phyloP scores from a whole-genome alignment of 2,329 filamentous ascomycete species.

The Stylonectria norvegica region DNA sequence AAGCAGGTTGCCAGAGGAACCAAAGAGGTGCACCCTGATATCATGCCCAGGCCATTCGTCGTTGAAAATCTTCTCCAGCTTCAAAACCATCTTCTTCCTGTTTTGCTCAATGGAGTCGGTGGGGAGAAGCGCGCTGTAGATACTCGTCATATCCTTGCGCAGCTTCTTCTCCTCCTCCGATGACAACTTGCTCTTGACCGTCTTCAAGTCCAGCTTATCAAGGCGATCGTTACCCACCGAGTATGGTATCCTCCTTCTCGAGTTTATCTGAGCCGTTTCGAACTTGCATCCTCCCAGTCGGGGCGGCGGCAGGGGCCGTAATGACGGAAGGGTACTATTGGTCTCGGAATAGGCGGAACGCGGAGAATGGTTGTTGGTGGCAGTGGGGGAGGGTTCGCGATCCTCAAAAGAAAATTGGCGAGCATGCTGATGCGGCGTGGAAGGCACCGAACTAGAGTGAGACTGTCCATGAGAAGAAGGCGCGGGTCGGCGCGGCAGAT shows the following conservation, averaged over 20 bases:
- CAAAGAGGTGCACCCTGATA: conserved; percentile 90
- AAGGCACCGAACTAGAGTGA: conserved; percentile 86
- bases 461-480: conserved; percentile 32
- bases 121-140: conserved; percentile 83
- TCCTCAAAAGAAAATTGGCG: conserved; percentile 79
- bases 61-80: conserved; percentile 84
- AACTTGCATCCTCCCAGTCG: conserved; percentile 70
- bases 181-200: conserved; percentile 67
- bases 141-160: conserved; percentile 75
- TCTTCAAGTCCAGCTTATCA: conserved; percentile 66
- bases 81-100: conserved; percentile 72
- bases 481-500: conserved; percentile 28
- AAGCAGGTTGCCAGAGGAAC: conserved; percentile 93
- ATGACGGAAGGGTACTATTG: conserved; percentile 67
- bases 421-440: conserved; percentile 86
- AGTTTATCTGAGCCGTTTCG: conserved; percentile 80
- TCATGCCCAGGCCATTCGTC: conserved; percentile 87
- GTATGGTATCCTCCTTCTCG: conserved; percentile 86
- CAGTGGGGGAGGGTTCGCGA: conserved; percentile 73
- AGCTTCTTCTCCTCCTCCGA: conserved; percentile 72
- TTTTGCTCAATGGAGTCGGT: conserved; percentile 74
- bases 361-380: conserved; percentile 76
- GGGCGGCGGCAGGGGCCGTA: conserved; percentile 62
- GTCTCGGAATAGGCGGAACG: conserved; percentile 88
- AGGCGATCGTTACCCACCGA: conserved; percentile 78